phyloP scores from a whole-genome alignment of 495 filamentous ascomycete species.

The Hypomontagnella submonticulosa region DNA sequence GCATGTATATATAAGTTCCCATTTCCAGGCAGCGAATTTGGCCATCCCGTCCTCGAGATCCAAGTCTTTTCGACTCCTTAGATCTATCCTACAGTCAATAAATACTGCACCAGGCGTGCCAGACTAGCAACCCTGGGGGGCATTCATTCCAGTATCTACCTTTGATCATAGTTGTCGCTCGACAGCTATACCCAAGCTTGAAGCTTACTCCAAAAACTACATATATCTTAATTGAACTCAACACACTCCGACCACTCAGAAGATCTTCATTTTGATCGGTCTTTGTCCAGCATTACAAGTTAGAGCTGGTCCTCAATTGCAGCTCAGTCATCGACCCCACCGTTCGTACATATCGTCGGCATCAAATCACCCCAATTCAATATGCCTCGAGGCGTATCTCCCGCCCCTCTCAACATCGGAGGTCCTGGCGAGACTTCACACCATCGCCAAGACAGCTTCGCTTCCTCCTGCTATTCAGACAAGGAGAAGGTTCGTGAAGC shows the following conservation, averaged over 20 bases:
- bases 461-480: slow-evolving; percentile 39
- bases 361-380: slow-evolving; percentile 8
- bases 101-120: slow-evolving; percentile 42
- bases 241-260: slow-evolving; percentile 3
- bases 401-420: slow-evolving; percentile 20
- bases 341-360: neutral
- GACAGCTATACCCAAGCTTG: slow-evolving; percentile 29
- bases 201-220: slow-evolving; percentile 16
- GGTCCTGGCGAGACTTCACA: slow-evolving; percentile 24
- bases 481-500: slow-evolving; percentile 42
- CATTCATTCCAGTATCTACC: slow-evolving; percentile 31
- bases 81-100: slow-evolving; percentile 12
- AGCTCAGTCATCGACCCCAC: neutral
- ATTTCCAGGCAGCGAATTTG: slow-evolving; percentile 30
- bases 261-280: neutral
- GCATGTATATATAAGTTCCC: slow-evolving; percentile 21
- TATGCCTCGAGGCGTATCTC: slow-evolving; percentile 36
- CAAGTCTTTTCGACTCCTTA: slow-evolving; percentile 9
- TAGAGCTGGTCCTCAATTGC: neutral
- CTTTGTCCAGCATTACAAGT: neutral
- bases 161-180: slow-evolving; percentile 14
- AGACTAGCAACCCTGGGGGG: slow-evolving; percentile 38
- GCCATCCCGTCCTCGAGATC: neutral
- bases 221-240: slow-evolving; percentile 16
- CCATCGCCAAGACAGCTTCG: slow-evolving; percentile 40